Base-by-base conservation (phyloP, 2,329 filamentous ascomycete genomes). In the Fusarium gaditjirri region DNA sequence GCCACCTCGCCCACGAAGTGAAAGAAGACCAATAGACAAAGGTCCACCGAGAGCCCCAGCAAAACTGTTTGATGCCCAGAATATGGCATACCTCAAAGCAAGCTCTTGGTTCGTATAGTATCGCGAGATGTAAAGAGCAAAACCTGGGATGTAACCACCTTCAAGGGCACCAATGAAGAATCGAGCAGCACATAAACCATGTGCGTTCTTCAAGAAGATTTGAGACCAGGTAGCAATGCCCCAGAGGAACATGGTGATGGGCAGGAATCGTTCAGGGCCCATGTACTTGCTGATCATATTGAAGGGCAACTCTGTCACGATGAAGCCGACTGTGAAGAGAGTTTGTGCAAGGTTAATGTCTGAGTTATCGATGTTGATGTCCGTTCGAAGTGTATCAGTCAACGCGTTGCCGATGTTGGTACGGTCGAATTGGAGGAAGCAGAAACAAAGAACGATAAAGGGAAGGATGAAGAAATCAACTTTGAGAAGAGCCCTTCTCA, bases 321-420 rank as follows among this genome's bases (percentile, higher is more conserved):
- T 83, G 47, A 88, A 87, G 1, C 86, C 86, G 5, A 84, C 81
- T 0, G 84, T 85, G 16, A 87, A 80, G 23, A 89, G 79, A 57
- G 86, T 85, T n/a, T 86, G 83, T 1, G 86, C 86, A 12, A 87
- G 71, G 56, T 88, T 88, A 72, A 88, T 83, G 52, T 88, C 83
- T 55, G 85, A 81, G 39, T 86, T 86, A 3, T 81, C 82, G 59
- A 88, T 83, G 19, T 80, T 77, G 10, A 88, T 81, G 61, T 88
- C 86, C 6, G 80, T 65, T 19, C 84, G 81, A 46, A 88, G 83
- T 6, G 81, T 84, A 43, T 87, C 86, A 6, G 86, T 88, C 42
- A 88, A 72, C 6, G 86, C 86, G 38, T 86, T 87, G 61, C 83
- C 83, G 58, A 86, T 86, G 65, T 84, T 85, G 49, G 70, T 79